Evolutionary conservation across 192 early-diverging fungal genomes (phyloP).

Genomic region (Borealophlyctis nickersoniae): DNA sequence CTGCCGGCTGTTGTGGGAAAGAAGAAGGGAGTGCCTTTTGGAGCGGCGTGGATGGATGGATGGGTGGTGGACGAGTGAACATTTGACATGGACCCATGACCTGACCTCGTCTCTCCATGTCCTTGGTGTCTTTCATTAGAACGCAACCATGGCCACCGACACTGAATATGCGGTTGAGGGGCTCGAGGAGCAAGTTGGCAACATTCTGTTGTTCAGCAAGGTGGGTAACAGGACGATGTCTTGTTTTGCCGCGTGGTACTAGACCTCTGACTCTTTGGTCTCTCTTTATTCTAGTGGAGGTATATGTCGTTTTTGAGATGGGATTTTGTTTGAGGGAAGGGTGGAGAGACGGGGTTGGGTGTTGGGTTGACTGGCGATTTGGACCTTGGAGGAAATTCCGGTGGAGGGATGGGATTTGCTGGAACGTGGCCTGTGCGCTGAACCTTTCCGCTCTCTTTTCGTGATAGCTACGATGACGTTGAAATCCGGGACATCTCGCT

Average conservation of each 20-base stretch:
- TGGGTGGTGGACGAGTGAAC: slow-evolving; percentile 2
- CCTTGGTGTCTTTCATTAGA: background rate
- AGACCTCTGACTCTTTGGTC: background rate
- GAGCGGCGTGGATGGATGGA: slow-evolving; percentile 16
- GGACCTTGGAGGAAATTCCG: slow-evolving; percentile 8
- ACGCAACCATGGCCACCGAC: slow-evolving; percentile 24
- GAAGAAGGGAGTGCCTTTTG: background rate
- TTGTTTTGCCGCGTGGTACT: too few relatives aligned
- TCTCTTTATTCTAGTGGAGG: slow-evolving; percentile 12
- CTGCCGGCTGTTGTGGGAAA: background rate
- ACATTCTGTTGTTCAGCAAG: slow-evolving; percentile 48
- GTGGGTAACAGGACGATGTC: slow-evolving; percentile 7
- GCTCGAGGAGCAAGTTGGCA: slow-evolving; percentile 29
- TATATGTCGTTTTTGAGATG: slow-evolving; percentile 8
- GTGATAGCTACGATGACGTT: slow-evolving; percentile 43
- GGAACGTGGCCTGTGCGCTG: too few relatives aligned
- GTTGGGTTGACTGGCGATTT: background rate
- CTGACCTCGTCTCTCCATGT: background rate
- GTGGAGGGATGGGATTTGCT: too few relatives aligned
- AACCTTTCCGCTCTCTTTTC: background rate
- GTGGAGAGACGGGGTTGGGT: background rate
- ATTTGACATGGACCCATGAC: background rate
- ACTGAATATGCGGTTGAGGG: slow-evolving; percentile 18
- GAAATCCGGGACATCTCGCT: slow-evolving; percentile 51
- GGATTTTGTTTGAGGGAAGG: background rate